Base-by-base conservation (phyloP, 768 basidiomycete species). In the Russula ochroleuca region DNA sequence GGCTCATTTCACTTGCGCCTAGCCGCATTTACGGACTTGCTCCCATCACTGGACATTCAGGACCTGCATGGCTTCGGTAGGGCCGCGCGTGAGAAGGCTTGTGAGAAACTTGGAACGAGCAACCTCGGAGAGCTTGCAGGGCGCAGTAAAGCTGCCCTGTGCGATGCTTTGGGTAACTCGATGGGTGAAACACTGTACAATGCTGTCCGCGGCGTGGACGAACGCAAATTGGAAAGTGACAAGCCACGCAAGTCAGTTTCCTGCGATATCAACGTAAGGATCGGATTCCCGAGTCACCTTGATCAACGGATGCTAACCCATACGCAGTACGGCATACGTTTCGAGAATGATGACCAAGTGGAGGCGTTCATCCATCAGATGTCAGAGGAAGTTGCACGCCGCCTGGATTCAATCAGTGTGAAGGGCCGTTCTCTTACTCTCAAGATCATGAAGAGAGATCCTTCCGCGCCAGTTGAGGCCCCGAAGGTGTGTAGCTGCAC, bases 321-420 rank as follows among this genome's bases (percentile, higher is more conserved):
- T 52, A 55, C n/a, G 5, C 60, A 97, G 94, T 99, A 98, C 72
- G 97, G 94, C 0, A 97, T 99, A 60, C 86, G 97, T 4, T 98
- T 98, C 73, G 84, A 89, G 69, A 85, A 85, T 61, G 80, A 86
- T 61, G 86, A 86, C 41, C 87, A 97, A 71, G 93, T 90, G 7
- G 86, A 93, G 71, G 74, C 77, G 2, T 97, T 96, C 69, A 75
- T 97, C 8, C 78, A 77, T 53, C 85, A 88, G 64, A 83, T 99
- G 77, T 87, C 88, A 0, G 80, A 77, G 35, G 93, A 95, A 73
- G 88, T 96, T 2, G 76, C 87, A 23, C 82, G 79, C 59, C 79
- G 94, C 7, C 75, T 98, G 70, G 79, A 88, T 48, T 81, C 79
- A 21, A 78, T 88, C 48, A 79, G 81, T 33, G 85, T 88, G 80